Percentiles rank a stretch among this genome's conserved stretches.
phyloP scores from a whole-genome alignment of 2,329 filamentous ascomycete genomes.

The Pestalotiopsis sp. region DNA sequence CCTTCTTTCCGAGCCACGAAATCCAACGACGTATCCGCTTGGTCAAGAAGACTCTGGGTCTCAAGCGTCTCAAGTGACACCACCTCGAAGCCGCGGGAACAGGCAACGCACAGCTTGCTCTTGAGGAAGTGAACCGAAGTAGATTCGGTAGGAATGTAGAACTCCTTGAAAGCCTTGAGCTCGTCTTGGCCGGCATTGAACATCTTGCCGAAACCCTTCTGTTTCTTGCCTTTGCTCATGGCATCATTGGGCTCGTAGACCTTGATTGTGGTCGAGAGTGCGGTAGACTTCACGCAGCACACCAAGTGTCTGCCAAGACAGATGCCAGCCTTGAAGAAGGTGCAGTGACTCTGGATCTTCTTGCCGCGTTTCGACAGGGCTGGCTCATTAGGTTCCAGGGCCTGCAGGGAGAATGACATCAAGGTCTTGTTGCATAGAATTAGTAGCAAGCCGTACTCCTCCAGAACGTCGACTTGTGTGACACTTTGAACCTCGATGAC shows the following conservation, averaged over 20 bases:
- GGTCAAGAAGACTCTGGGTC: slow-evolving; percentile 93
- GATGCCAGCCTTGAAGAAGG: slow-evolving; percentile 97
- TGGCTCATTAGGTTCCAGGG: slow-evolving; percentile 82
- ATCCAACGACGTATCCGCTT: slow-evolving; percentile 96
- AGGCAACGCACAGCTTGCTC: slow-evolving; percentile 94
- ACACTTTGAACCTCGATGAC: slow-evolving; percentile 87
- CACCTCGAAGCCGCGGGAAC: slow-evolving; percentile 93
- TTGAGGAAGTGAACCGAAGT: slow-evolving; percentile 97
- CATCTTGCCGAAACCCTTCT: slow-evolving; percentile 94
- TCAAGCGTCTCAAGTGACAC: slow-evolving; percentile 97
- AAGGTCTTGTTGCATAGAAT: slow-evolving; percentile 93
- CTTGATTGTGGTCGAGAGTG: slow-evolving; percentile 94
- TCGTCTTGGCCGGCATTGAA: slow-evolving; percentile 92
- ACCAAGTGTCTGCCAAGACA: slow-evolving; percentile 93
- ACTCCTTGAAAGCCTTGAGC: slow-evolving; percentile 96
- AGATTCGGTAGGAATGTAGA: slow-evolving; percentile 98
- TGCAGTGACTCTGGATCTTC: slow-evolving; percentile 96
- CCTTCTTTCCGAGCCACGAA: slow-evolving; percentile 94
- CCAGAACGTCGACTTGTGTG: slow-evolving; percentile 93
- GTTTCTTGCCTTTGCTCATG: slow-evolving; percentile 91
- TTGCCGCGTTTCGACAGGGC: slow-evolving; percentile 82
- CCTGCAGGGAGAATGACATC: slow-evolving; percentile 85
- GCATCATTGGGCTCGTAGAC: slow-evolving; percentile 98
- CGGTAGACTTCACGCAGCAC: slow-evolving; percentile 93
- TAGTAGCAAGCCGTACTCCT: slow-evolving; percentile 90